Evolutionary conservation across 257 asterid species (phyloP).

Genomic region (Sherardia arvensis): DNA sequence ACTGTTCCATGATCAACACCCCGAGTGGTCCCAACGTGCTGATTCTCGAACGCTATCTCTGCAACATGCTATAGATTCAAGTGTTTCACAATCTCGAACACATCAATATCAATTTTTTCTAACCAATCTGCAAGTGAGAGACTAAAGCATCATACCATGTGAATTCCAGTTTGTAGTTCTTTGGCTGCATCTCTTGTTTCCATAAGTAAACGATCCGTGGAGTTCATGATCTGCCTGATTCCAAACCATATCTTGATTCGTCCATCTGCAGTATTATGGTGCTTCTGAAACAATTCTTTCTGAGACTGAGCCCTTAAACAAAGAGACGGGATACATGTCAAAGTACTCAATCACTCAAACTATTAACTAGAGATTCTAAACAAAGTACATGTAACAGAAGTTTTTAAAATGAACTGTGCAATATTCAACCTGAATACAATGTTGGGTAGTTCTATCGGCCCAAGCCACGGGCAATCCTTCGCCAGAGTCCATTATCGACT

Average conservation of each 20-base stretch:
- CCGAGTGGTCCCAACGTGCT: slow-evolving; percentile 42
- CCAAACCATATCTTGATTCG: slow-evolving; percentile 82
- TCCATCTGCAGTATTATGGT: slow-evolving; percentile 62
- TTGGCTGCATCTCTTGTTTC: slow-evolving; percentile 63
- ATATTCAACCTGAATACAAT: slow-evolving; percentile 52
- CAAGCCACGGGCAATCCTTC: slow-evolving; percentile 66
- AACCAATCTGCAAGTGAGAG: neutral
- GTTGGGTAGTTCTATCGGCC: slow-evolving; percentile 46
- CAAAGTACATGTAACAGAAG: neutral
- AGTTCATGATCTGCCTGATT: slow-evolving; percentile 69
- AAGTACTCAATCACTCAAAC: neutral
- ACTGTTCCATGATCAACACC: slow-evolving; percentile 72
- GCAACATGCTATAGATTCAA: slow-evolving; percentile 54
- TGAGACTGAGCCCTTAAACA: slow-evolving; percentile 41
- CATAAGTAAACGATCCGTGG: slow-evolving; percentile 51
- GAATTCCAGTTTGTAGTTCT: slow-evolving; percentile 67
- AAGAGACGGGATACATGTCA: slow-evolving; percentile 1
- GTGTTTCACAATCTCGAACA: neutral
- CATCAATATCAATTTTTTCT: neutral
- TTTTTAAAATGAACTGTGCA: neutral
- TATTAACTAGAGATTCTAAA: neutral
- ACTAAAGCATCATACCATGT: slow-evolving; percentile 39
- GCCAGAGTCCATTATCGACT: slow-evolving; percentile 73
- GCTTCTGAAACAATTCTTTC: slow-evolving; percentile 47
- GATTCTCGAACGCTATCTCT: slow-evolving; percentile 73